These are phyloP conservation scores for Globisporangium paroecandrum DNA, from an alignment of 352 stramenopile genomes.

Conservation along the genomic window DNA sequence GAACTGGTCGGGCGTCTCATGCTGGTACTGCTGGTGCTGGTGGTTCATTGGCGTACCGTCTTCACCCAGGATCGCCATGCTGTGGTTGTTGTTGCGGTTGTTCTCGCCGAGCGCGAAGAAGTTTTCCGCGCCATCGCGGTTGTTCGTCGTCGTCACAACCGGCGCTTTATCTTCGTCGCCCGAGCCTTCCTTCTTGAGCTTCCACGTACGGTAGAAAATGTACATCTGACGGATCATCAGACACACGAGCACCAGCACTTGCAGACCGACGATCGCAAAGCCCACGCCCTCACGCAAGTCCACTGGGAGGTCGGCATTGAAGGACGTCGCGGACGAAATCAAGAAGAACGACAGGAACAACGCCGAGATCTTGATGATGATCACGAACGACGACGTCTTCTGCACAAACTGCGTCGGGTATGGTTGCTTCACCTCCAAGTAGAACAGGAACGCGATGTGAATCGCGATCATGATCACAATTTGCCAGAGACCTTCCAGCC, in stretches of 20 bases:
- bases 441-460: slow-evolving; percentile 79
- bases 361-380: slow-evolving; percentile 88
- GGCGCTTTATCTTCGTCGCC: slow-evolving; percentile 62
- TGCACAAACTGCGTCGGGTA: slow-evolving; percentile 82
- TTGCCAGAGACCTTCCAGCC: slow-evolving; percentile 70
- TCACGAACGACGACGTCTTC: slow-evolving; percentile 84
- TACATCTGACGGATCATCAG: slow-evolving; percentile 83
- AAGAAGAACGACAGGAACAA: slow-evolving; percentile 82
- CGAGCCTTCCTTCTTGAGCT: slow-evolving; percentile 53
- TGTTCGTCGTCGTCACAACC: slow-evolving; percentile 43
- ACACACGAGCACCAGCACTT: slow-evolving; percentile 77
- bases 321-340: slow-evolving; percentile 62
- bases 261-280: slow-evolving; percentile 77
- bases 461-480: slow-evolving; percentile 71
- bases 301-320: slow-evolving; percentile 64
- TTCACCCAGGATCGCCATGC: slow-evolving; percentile 36
- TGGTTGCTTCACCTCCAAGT: slow-evolving; percentile 80
- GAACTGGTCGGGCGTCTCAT: slow-evolving; percentile 8
- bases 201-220: slow-evolving; percentile 87
- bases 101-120: slow-evolving; percentile 51
- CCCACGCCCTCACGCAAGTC: slow-evolving; percentile 71
- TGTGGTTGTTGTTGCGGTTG: slow-evolving; percentile 22
- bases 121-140: slow-evolving; percentile 39
- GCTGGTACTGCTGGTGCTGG: slow-evolving; percentile 11
- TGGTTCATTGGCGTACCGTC: slow-evolving; percentile 23